Evolutionary conservation across 2,329 filamentous ascomycete species (phyloP), one percentile per base, ranked within the genome.

Genomic region (Thelonectria olida): DNA sequence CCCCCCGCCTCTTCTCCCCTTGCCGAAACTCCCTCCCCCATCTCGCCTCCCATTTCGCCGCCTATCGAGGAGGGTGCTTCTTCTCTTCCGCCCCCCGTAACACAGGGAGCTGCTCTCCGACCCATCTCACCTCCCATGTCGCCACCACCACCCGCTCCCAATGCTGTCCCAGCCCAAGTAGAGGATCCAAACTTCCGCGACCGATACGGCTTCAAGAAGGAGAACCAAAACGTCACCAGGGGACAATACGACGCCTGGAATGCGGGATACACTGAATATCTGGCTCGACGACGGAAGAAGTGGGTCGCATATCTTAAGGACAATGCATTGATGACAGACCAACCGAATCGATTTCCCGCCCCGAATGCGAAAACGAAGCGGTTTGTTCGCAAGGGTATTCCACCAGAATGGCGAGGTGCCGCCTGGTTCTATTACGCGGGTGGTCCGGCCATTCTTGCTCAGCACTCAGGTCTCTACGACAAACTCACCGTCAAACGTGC

Each of bases 361-460:
- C 90, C 89, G 54, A 92, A 89, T 50, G 87, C 89, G 45, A 97
- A 96, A 77, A 88, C 96, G 42, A 97, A 96, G 78, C 87, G 93
- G 17, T 97, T 96, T 74, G 87, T 97, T 49, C 89, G 94, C 52
- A 98, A 97, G 77, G 95, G 95, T 15, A 95, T 97, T 50, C 95
- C 95, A 3, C 92, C 94, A 0, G 93, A 97, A 67, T 97, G 93
- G 88, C 88, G 95, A 72, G 95, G 95, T n/a, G 91, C 92, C 6
- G 95, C 95, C 45, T 98, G 95, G 95, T 98, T 97, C 76, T 97
- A 92, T 80, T 98, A 97, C 74, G 93, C 93, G 10, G 93, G 93
- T 19, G 95, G 95, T 1, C 93, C 93, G 22, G 88, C 89, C 45
- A 90, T 93, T 66, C 76, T 97, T 61, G 86, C 88, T 52, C 90